Percentiles rank a stretch among this genome's conserved stretches.
Evolutionary conservation across 2,329 filamentous ascomycete genomes (phyloP).

Genomic region (Aureobasidium sp.): DNA sequence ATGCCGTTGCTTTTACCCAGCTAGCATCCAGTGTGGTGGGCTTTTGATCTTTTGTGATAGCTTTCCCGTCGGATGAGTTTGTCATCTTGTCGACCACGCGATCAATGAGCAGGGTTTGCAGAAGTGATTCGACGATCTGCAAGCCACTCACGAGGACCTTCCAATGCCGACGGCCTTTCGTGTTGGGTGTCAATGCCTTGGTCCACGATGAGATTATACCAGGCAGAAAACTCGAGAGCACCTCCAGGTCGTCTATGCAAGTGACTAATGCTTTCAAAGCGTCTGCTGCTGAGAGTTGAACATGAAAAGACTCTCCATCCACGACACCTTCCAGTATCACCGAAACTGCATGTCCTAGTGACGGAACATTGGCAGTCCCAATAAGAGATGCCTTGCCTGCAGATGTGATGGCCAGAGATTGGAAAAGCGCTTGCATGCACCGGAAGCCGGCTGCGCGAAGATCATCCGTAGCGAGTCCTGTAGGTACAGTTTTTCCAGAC

Average conservation of each 20-base stretch:
- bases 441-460: slow-evolving; percentile 63
- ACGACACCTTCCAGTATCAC: slow-evolving; percentile 69
- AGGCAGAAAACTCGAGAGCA: slow-evolving; percentile 78
- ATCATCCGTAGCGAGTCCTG: slow-evolving; percentile 60
- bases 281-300: slow-evolving; percentile 63
- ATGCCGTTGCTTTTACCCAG: slow-evolving; percentile 75
- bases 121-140: slow-evolving; percentile 21
- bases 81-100: background rate
- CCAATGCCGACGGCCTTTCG: slow-evolving; percentile 52
- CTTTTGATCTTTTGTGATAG: background rate
- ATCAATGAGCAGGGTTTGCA: slow-evolving; percentile 18
- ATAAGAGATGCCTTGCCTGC: slow-evolving; percentile 47
- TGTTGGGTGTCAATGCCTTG: slow-evolving; percentile 64
- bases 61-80: slow-evolving; percentile 32
- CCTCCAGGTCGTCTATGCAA: slow-evolving; percentile 63
- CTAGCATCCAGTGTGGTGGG: slow-evolving; percentile 16
- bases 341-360: slow-evolving; percentile 75
- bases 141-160: slow-evolving; percentile 49
- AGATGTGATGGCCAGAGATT: slow-evolving; percentile 45
- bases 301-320: slow-evolving; percentile 55
- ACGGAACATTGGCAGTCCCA: slow-evolving; percentile 58
- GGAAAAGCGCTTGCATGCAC: slow-evolving; percentile 61
- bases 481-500: slow-evolving; percentile 50
- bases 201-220: slow-evolving; percentile 77
- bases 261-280: slow-evolving; percentile 57